Evolutionary conservation across 1,284 basidiomycete species (phyloP), one percentile per base, ranked within the genome.

Genomic region (Hemileia vastatrix): DNA sequence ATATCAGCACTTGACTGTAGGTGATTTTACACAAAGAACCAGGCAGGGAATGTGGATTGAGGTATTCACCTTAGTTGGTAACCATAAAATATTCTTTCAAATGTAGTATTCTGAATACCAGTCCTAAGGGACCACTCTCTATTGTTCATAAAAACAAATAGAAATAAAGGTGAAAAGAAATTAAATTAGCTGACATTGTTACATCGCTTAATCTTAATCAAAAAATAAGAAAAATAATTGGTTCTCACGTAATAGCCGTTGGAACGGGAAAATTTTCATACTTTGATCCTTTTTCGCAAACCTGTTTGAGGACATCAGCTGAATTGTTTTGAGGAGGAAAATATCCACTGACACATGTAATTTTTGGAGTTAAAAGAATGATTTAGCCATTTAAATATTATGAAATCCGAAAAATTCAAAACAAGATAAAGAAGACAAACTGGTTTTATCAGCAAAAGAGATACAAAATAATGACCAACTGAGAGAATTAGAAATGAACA

Each of bases 251-350:
- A 43, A 72, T 67, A 51, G 64, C 67, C 53, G 72, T 65, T 1
- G 72, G 71, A 4, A 73, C 67, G 4, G 71, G 71, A 62, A 69
- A 74, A 45, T 64, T 58, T 15, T 67, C 59, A 54, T 74, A 74
- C 1, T 59, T 57, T 9, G 64, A 18, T 13, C 65, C 71, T 18
- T 68, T 66, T 3, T 60, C 18, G 58, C 72, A 74, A 44, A 72
- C 67, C 48, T 74, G 72, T 2, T 45, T 15, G 2, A 72, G 67
- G 52, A 73, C 69, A 63, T 70, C 57, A 24, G 51, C 60, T 3
- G 54, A 43, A 56, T 69, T 63, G 54, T 53, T 67, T 51, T 70
- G 68, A 4, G 66, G 64, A 23, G 70, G 70, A 67, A 72, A 70
- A 57, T 72, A 69, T 18, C 69, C 70, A 4, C n/a, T n/a, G n/a